A percentile compares a stretch with the other conserved stretches of the same genome.
Conservation (phyloP, 371 early-diverging fungal genomes). For the Lichtheimia ornata region DNA sequence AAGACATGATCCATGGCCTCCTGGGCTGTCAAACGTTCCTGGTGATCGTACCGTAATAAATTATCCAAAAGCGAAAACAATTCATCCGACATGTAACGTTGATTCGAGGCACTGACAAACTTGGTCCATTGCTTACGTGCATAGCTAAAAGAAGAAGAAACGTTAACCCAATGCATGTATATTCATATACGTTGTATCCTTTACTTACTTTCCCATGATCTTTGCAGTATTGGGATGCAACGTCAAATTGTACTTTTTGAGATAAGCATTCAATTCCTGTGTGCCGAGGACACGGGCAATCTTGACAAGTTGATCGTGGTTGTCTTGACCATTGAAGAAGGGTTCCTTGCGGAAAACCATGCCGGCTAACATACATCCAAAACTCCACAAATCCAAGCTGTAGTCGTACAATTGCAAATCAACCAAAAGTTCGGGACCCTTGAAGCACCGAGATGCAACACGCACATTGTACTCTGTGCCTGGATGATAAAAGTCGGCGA, state of each 20-base stretch:
- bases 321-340: conserved; percentile 99
- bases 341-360: conserved; percentile 99
- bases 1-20: conserved; percentile 97
- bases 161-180: background rate
- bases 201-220: conserved; percentile 64
- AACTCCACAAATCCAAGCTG: conserved; percentile 99
- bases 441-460: conserved; percentile 99
- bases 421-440: conserved; percentile 99
- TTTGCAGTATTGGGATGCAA: conserved; percentile 87
- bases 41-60: conserved; percentile 97
- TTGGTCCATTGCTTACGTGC: conserved; percentile 94
- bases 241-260: conserved; percentile 94
- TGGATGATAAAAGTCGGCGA: conserved; percentile 99
- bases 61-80: conserved; percentile 94
- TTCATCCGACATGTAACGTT: conserved; percentile 86
- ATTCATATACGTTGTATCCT: background rate
- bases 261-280: conserved; percentile 86
- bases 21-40: conserved; percentile 92
- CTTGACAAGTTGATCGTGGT: conserved; percentile 97
- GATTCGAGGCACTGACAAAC: conserved; percentile 89
- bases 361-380: conserved; percentile 99
- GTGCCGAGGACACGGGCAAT: conserved; percentile 98
- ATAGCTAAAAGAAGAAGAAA: conserved; percentile 56
- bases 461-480: conserved; percentile 97
- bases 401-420: conserved; percentile 99